Evolutionary conservation across 163 green algal species (phyloP).

Genomic region (Chlorella variabilis): DNA sequence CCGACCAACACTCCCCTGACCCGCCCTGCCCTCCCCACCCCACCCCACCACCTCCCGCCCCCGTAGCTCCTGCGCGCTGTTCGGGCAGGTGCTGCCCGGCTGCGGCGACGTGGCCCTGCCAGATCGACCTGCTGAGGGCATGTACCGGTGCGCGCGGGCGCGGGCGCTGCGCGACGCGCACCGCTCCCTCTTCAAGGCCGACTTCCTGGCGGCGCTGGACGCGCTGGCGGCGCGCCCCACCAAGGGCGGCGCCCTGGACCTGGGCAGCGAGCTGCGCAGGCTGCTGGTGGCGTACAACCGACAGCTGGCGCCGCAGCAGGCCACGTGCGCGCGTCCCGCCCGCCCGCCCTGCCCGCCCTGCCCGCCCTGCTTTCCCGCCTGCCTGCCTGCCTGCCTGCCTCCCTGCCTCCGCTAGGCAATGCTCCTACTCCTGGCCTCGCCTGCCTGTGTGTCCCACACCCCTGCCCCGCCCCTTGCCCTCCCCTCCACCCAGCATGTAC

Average conservation of each 20-base stretch:
- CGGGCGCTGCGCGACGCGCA: slow-evolving; percentile 1
- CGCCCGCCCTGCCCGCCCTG: neutral
- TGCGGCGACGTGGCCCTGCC: slow-evolving; percentile 19
- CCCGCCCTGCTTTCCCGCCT: neutral
- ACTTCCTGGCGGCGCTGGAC: neutral
- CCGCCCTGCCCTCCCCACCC: too few species aligned
- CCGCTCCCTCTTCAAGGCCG: neutral
- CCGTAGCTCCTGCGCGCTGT: too few species aligned
- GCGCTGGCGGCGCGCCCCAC: neutral
- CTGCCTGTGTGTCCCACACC: neutral
- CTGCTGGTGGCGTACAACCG: slow-evolving; percentile 32
- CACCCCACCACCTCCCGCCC: too few species aligned
- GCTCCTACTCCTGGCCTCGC: neutral
- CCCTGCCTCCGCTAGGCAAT: too few species aligned
- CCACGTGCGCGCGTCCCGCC: neutral
- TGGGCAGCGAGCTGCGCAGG: slow-evolving; percentile 11
- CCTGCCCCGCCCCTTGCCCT: too few species aligned
- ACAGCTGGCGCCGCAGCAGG: neutral
- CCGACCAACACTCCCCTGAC: too few species aligned
- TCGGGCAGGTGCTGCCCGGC: slow-evolving; percentile 8
- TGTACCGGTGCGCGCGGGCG: slow-evolving; percentile 24
- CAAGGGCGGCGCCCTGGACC: slow-evolving; percentile 6
- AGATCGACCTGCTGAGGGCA: slow-evolving; percentile 38
- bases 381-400: too few species aligned
- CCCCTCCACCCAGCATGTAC: slow-evolving; percentile 11